A percentile compares a stretch with the other conserved stretches of the same genome.
Conservation (phyloP, 2,329 filamentous ascomycete genomes). For the Pseudogymnoascus sp. region DNA sequence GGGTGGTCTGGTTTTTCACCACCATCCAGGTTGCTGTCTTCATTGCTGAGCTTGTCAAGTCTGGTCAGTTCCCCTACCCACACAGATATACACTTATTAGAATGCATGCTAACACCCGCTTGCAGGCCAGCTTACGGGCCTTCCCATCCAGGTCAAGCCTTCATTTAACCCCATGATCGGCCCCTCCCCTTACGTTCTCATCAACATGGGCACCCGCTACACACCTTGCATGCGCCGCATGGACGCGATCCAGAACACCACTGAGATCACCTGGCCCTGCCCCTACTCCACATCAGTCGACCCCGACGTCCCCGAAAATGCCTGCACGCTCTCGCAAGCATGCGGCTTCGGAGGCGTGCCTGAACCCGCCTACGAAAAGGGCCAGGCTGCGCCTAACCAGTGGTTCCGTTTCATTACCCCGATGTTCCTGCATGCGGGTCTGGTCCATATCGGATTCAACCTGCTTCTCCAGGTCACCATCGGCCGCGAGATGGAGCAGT, state of each 20-base stretch:
- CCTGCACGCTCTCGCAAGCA: constrained; percentile 70
- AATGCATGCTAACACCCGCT: constrained; percentile 8
- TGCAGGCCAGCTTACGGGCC: constrained; percentile 65
- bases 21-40: constrained; percentile 75
- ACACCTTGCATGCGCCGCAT: constrained; percentile 91
- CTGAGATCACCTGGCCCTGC: constrained; percentile 61
- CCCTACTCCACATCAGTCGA: constrained; percentile 58
- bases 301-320: constrained; percentile 37
- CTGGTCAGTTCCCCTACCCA: constrained; percentile 49
- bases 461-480: constrained; percentile 84
- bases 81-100: constrained; percentile 15
- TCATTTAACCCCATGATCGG: constrained; percentile 96
- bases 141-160: constrained; percentile 51
- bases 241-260: constrained; percentile 50
- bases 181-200: constrained; percentile 79
- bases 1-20: constrained; percentile 76
- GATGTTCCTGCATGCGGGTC: constrained; percentile 89
- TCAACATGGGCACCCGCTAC: constrained; percentile 94
- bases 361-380: constrained; percentile 16
- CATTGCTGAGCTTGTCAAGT: constrained; percentile 77
- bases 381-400: constrained; percentile 64
- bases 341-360: constrained; percentile 66
- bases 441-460: constrained; percentile 95
- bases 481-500: constrained; percentile 83
- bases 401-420: constrained; percentile 96